A percentile compares a stretch with the other conserved stretches of the same genome.
phyloP scores from a whole-genome alignment of 306 rosid species.

The Cercis canadensis region DNA sequence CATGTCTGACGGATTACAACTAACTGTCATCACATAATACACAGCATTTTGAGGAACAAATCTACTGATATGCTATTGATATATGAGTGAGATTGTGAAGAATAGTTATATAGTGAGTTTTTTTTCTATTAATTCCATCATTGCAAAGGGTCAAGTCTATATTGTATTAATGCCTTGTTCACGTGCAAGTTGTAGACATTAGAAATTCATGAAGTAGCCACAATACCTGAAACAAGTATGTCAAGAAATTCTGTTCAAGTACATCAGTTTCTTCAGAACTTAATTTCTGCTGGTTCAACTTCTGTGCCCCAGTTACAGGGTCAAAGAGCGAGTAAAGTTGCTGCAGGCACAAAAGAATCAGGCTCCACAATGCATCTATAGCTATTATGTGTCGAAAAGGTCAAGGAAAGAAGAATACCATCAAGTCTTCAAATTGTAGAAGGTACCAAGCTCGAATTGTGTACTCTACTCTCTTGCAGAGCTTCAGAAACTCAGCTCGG shows the following conservation, averaged over 20 bases:
- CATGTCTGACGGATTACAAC: neutral
- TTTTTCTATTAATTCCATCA: neutral
- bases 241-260: constrained; percentile 87
- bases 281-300: constrained; percentile 76
- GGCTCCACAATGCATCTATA: constrained; percentile 23
- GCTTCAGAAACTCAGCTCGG: constrained; percentile 87
- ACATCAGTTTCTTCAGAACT: constrained; percentile 67
- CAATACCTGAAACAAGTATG: constrained; percentile 82
- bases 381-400: constrained; percentile 6
- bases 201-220: constrained; percentile 18
- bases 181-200: neutral
- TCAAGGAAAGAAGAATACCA: constrained; percentile 59
- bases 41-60: neutral
- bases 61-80: neutral
- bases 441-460: constrained; percentile 98
- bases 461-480: constrained; percentile 88
- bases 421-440: constrained; percentile 94
- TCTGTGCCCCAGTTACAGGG: constrained; percentile 80
- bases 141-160: neutral
- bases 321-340: constrained; percentile 95
- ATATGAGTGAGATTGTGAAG: too few species aligned
- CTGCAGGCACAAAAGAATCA: constrained; percentile 53
- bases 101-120: neutral
- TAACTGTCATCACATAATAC: neutral
- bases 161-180: constrained; percentile 3